Evolutionary conservation across 2,329 filamentous ascomycete species (phyloP).

Genomic region (Fusarium sp.): DNA sequence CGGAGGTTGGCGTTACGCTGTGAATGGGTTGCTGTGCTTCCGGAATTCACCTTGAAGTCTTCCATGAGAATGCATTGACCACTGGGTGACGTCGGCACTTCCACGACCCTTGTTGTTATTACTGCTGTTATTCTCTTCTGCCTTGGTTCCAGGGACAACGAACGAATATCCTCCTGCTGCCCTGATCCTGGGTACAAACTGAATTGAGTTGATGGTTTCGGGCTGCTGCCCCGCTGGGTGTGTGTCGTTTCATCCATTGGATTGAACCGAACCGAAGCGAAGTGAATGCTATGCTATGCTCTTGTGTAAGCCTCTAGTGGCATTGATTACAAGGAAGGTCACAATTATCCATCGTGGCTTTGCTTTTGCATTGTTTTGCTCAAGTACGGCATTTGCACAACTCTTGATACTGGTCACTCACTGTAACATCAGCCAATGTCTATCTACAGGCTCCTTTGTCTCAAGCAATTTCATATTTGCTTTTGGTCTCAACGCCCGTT

Average conservation of each 20-base stretch:
- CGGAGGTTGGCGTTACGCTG: constrained; percentile 22
- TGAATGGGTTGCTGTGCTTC: constrained; percentile 7
- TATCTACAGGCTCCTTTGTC: neutral
- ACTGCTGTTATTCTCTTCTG: neutral
- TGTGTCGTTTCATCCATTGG: constrained; percentile 1
- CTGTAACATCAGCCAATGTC: neutral
- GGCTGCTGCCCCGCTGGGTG: constrained; percentile 22
- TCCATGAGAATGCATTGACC: constrained; percentile 1
- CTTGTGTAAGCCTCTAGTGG: constrained; percentile 6
- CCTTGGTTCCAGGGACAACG: constrained; percentile 17
- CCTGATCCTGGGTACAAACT: constrained; percentile 1
- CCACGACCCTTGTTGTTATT: neutral
- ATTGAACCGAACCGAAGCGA: neutral
- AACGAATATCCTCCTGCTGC: neutral
- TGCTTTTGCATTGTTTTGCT: constrained; percentile 5
- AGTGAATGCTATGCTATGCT: neutral
- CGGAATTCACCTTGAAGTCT: constrained; percentile 12
- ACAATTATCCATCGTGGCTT: constrained; percentile 27
- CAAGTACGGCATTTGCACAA: constrained; percentile 34
- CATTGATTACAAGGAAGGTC: constrained; percentile 10
- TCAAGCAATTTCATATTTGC: constrained; percentile 11
- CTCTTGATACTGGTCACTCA: constrained; percentile 13
- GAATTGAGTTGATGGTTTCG: constrained; percentile 12
- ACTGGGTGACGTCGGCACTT: constrained; percentile 32
- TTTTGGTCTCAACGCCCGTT: constrained; percentile 8